phyloP scores from a whole-genome alignment of 2,329 filamentous ascomycete genomes.

The Fusarium citri region DNA sequence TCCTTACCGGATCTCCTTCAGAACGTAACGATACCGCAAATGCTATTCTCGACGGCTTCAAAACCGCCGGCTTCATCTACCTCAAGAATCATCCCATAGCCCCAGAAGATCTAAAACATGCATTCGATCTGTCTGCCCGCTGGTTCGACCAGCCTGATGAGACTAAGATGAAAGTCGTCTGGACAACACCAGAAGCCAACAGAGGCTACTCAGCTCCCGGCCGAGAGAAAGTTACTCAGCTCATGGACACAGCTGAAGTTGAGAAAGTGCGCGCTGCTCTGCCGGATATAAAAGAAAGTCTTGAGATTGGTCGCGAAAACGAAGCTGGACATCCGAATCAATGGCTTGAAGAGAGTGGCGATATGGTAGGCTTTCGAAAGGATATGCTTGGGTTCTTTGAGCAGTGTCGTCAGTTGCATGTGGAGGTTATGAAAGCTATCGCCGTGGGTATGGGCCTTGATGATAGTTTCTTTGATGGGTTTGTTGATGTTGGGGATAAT shows the following conservation, averaged over 20 bases:
- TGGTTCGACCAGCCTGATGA: slow-evolving; percentile 75
- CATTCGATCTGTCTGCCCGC: slow-evolving; percentile 74
- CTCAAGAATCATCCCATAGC: slow-evolving; percentile 82
- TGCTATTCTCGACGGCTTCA: slow-evolving; percentile 82
- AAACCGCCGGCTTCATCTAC: slow-evolving; percentile 89
- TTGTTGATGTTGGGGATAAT: slow-evolving; percentile 76
- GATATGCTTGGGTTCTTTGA: slow-evolving; percentile 80
- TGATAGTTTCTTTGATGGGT: slow-evolving; percentile 79
- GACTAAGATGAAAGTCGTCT: slow-evolving; percentile 74
- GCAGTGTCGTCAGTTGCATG: slow-evolving; percentile 79
- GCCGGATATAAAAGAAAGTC: slow-evolving; percentile 74
- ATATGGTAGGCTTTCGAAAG: slow-evolving; percentile 68
- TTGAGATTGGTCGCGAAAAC: slow-evolving; percentile 72
- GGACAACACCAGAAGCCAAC: slow-evolving; percentile 79
- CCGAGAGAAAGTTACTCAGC: slow-evolving; percentile 75
- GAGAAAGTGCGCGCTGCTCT: slow-evolving; percentile 66
- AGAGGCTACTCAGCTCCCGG: slow-evolving; percentile 78
- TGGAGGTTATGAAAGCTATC: slow-evolving; percentile 84
- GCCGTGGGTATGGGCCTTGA: slow-evolving; percentile 82
- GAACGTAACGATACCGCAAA: slow-evolving; percentile 74
- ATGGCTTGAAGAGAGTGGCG: slow-evolving; percentile 70
- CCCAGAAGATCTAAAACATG: slow-evolving; percentile 64
- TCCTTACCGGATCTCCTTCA: slow-evolving; percentile 70
- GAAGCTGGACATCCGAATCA: slow-evolving; percentile 75
- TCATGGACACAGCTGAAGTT: slow-evolving; percentile 66